These are phyloP conservation scores for Candida jianshihensis DNA, from an alignment of 805 yeast genomes.

Conservation along the genomic window DNA sequence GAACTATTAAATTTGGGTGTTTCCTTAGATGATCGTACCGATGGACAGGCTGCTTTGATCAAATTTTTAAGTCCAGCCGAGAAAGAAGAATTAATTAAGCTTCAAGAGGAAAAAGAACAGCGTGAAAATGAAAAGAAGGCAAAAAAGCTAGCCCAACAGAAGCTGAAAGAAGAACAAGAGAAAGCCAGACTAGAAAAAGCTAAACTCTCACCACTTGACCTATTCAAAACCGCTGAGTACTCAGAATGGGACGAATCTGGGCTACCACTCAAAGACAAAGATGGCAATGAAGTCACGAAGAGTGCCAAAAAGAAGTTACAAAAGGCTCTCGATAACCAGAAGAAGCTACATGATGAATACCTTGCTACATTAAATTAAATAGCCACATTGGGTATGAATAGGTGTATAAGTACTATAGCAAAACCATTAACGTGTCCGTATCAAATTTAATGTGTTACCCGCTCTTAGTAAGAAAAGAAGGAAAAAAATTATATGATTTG, in stretches of 20 bases:
- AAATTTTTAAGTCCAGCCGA: conserved; percentile 73
- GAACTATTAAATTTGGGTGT: conserved; percentile 73
- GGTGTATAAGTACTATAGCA: no score
- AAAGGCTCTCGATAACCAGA: conserved; percentile 75
- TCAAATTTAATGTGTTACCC: neutral
- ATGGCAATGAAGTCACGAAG: conserved; percentile 81
- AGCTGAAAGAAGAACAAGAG: conserved; percentile 55
- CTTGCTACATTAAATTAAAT: conserved; percentile 4
- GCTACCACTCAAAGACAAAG: conserved; percentile 65
- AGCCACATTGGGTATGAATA: neutral
- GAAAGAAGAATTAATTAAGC: conserved; percentile 49
- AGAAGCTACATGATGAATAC: conserved; percentile 72
- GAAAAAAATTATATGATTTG: no score
- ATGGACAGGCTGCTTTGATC: conserved; percentile 70
- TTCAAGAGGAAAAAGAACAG: conserved; percentile 51
- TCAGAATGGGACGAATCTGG: conserved; percentile 83
- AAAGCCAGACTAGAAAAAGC: conserved; percentile 59
- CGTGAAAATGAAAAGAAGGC: conserved; percentile 48
- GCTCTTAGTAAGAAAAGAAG: neutral
- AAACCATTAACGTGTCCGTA: no score
- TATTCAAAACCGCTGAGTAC: conserved; percentile 63
- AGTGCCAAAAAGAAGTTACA: conserved; percentile 76
- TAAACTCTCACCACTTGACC: conserved; percentile 57
- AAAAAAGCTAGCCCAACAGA: conserved; percentile 51
- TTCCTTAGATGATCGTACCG: conserved; percentile 81